These are phyloP conservation scores for Pulveroboletus sp. DNA, from an alignment of 768 basidiomycete species.

Conservation along the genomic window DNA sequence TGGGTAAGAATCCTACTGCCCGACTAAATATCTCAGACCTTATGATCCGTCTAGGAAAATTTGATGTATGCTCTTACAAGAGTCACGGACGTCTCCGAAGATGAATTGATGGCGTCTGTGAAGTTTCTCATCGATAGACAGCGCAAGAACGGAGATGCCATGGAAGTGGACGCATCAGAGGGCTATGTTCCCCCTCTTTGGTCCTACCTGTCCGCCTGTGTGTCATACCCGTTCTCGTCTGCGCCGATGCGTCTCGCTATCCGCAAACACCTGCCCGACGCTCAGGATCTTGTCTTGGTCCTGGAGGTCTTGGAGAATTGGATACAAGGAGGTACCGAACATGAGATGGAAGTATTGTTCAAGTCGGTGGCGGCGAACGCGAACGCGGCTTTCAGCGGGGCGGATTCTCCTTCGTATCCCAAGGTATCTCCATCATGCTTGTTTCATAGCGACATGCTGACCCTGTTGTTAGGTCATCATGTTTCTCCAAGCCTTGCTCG, in stretches of 20 bases:
- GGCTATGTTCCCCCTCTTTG: constrained; percentile 33
- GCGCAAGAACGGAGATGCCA: constrained; percentile 26
- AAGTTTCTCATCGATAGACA: constrained; percentile 41
- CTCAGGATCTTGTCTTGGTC: constrained; percentile 36
- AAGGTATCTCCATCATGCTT: constrained; percentile 40
- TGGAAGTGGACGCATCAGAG: constrained; percentile 36
- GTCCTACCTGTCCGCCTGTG: constrained; percentile 36
- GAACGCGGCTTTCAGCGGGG: constrained; percentile 13
- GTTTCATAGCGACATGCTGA: constrained; percentile 30
- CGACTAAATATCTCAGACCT: not conserved
- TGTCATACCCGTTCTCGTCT: constrained; percentile 41
- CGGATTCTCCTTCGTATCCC: constrained; percentile 24
- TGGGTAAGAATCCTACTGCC: constrained; percentile 50
- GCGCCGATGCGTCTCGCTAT: constrained; percentile 43
- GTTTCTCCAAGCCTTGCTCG: constrained; percentile 66
- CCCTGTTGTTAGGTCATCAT: constrained; percentile 46
- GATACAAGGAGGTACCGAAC: constrained; percentile 34
- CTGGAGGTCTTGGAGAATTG: constrained; percentile 39
- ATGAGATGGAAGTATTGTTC: constrained; percentile 20
- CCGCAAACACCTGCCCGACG: constrained; percentile 38
- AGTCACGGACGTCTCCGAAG: constrained; percentile 65
- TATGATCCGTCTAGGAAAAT: constrained; percentile 24
- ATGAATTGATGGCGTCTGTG: constrained; percentile 57
- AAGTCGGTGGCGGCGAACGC: constrained; percentile 18
- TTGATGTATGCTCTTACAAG: constrained; percentile 50